Base-by-base conservation (phyloP, 306 rosid species). In the Cucumis melo region DNA sequence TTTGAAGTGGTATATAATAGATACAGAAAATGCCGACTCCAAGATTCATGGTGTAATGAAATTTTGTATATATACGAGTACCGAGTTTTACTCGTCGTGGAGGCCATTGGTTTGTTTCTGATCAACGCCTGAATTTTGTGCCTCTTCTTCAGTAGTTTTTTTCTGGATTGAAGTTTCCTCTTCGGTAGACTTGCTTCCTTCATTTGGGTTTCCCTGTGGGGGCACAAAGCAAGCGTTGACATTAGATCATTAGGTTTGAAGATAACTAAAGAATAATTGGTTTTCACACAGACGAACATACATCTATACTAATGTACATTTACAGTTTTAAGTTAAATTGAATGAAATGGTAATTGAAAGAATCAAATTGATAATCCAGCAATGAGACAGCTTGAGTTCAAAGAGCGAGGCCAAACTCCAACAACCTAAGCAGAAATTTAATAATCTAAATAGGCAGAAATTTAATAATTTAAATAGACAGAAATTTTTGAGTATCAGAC, bases 131-230 rank as follows among this genome's bases (percentile, higher is more conserved):
- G 71, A 56, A 77, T 48, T 77, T 32, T 29, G 58, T 48, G 73
- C 16, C 58, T 44, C 61, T 55, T 77, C 73, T 15, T 72, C 60
- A 5, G 42, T 7, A 15, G 60, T 15, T 32, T 60, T 61, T 15
- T 46, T 62, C 60, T 62, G 41, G 17, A 38, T 55, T 7, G 83
- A 79, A 74, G 70, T 86, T 73, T 86, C 84, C 54, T 53, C 97
- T 68, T 73, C 87, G 61, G 58, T 85, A 68, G 57, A 75, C 66
- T 81, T 74, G 83, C 87, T 88, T 36, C 77, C 84, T 19, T 84
- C 93, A 59, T 82, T 79, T 39, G 85, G 71, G 75, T 83, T 93
- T 29, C 87, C 97, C 97, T 94, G 79, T 71, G 59, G 2, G 81
- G 17, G 60, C 44, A 29, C 24, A 0, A 19, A 24, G 74, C 56